Percentiles rank a stretch among this genome's conserved stretches.
Conservation (phyloP, 805 yeast species). For the Debaryomyces prosopidis region DNA sequence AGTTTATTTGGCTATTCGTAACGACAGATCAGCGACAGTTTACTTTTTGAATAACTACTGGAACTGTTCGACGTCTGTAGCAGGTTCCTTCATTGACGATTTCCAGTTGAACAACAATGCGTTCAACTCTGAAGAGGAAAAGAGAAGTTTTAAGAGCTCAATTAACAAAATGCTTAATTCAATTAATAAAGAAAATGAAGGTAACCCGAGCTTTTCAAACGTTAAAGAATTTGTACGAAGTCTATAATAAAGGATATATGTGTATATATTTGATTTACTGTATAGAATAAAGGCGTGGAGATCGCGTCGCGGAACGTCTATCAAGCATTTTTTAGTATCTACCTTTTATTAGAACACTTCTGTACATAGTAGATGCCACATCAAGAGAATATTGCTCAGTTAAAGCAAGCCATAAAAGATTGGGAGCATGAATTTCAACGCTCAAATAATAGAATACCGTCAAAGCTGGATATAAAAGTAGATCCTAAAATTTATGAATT, state of each 20-base stretch:
- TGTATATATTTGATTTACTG: conserved; percentile 1
- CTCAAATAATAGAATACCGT: conserved; percentile 29
- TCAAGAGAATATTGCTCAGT: conserved; percentile 9
- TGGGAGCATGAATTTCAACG: conserved; percentile 40
- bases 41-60: conserved; percentile 32
- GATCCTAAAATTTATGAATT: conserved; percentile 27
- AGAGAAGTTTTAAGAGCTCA: conserved; percentile 21
- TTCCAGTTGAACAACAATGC: conserved; percentile 11
- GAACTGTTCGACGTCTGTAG: conserved; percentile 19
- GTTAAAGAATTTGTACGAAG: conserved; percentile 11
- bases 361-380: conserved; percentile 6
- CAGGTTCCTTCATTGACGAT: conserved; percentile 26
- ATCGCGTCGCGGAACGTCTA: neutral
- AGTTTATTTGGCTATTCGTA: conserved; percentile 31
- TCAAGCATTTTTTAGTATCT: neutral
- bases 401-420: conserved; percentile 32
- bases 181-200: conserved; percentile 9
- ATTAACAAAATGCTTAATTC: conserved; percentile 15
- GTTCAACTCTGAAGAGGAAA: conserved; percentile 23
- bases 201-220: conserved; percentile 1
- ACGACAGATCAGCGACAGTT: conserved; percentile 23
- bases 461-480: conserved; percentile 34
- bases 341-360: neutral
- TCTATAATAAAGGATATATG: conserved; percentile 2
- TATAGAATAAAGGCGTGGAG: neutral